Evolutionary conservation across 176 grass and related monocot genomes (phyloP).

Genomic region (Luzula sylvatica): DNA sequence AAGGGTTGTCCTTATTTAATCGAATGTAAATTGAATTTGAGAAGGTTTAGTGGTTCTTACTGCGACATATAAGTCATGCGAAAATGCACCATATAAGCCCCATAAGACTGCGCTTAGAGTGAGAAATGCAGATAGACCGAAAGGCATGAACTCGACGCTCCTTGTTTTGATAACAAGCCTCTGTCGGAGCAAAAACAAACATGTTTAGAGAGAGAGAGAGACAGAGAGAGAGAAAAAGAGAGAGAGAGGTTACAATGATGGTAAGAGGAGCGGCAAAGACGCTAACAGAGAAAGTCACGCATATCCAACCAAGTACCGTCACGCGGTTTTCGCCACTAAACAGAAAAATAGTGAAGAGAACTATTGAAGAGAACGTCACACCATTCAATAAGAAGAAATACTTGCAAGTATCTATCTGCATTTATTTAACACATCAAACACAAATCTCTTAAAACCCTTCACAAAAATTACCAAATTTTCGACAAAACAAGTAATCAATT

Average conservation of each 20-base stretch:
- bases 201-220: background rate
- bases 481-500: too few relatives aligned
- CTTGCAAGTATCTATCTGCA: slow-evolving; percentile 33
- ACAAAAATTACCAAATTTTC: too few relatives aligned
- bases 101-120: slow-evolving; percentile 62
- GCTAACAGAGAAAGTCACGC: slow-evolving; percentile 73
- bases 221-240: background rate
- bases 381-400: slow-evolving; percentile 62
- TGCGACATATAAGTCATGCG: slow-evolving; percentile 49
- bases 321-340: slow-evolving; percentile 26
- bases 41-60: slow-evolving; percentile 7
- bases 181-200: slow-evolving; percentile 25
- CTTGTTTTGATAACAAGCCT: slow-evolving; percentile 62
- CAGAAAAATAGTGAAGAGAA: slow-evolving; percentile 34
- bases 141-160: slow-evolving; percentile 92
- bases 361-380: slow-evolving; percentile 39
- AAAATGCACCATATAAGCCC: slow-evolving; percentile 74
- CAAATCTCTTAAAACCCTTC: too few relatives aligned
- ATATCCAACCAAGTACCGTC: slow-evolving; percentile 62
- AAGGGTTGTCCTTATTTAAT: too few relatives aligned
- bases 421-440: too few relatives aligned
- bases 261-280: slow-evolving; percentile 89
- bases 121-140: slow-evolving; percentile 72
- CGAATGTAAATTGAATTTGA: too few relatives aligned
- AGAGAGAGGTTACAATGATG: slow-evolving; percentile 56